Evolutionary conservation across 345 rosid species (phyloP).

Genomic region (Eucalyptus polyanthemos): DNA sequence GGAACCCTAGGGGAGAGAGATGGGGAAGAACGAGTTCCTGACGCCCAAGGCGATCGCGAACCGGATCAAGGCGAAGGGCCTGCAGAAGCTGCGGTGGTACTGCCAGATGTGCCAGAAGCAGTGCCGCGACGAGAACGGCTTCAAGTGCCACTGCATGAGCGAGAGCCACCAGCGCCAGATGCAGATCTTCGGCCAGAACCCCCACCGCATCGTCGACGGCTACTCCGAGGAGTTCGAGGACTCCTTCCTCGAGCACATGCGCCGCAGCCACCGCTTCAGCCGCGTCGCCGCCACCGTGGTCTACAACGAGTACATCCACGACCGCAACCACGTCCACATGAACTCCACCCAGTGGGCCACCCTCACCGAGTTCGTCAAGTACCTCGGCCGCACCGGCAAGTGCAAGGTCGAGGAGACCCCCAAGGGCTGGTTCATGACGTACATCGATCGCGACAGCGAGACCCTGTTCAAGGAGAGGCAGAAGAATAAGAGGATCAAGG

Average conservation of each 20-base stretch:
- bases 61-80: conserved; percentile 87
- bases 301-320: conserved; percentile 84
- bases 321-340: conserved; percentile 90
- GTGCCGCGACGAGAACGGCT: conserved; percentile 95
- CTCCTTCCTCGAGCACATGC: conserved; percentile 66
- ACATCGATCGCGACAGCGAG: conserved; percentile 79
- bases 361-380: conserved; percentile 77
- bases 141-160: conserved; percentile 98
- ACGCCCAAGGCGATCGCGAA: conserved; percentile 92
- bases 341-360: conserved; percentile 91
- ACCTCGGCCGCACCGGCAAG: conserved; percentile 73
- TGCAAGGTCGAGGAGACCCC: conserved; percentile 95
- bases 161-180: conserved; percentile 96
- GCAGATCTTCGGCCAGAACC: conserved; percentile 79
- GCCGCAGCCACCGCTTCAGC: conserved; percentile 78
- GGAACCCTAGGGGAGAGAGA: background rate
- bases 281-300: conserved; percentile 94
- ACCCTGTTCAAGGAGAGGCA: conserved; percentile 69
- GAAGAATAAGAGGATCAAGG: conserved; percentile 71
- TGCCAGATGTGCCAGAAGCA: conserved; percentile 99
- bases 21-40: conserved; percentile 93
- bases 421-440: conserved; percentile 96
- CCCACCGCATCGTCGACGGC: conserved; percentile 67
- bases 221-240: conserved; percentile 85
- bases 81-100: conserved; percentile 96